phyloP scores from a whole-genome alignment of 2,329 filamentous ascomycete species.

The Diaporthe vaccinii region DNA sequence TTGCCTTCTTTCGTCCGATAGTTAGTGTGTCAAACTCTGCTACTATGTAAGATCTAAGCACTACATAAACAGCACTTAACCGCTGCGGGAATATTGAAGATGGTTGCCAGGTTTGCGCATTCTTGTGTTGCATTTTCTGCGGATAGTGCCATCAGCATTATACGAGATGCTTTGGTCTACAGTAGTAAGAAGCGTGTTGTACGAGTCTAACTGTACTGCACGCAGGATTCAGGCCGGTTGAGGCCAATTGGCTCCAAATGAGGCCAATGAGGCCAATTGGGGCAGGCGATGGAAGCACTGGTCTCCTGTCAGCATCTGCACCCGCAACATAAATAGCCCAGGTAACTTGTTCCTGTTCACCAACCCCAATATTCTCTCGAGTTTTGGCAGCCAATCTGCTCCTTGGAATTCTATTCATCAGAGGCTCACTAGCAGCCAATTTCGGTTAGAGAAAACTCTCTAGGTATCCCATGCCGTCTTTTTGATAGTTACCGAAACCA shows the following conservation, averaged over 20 bases:
- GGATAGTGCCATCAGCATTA: too few relatives aligned
- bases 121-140: too few relatives aligned
- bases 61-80: too few relatives aligned
- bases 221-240: neutral
- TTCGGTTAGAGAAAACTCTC: neutral
- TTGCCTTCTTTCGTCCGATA: too few relatives aligned
- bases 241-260: constrained; percentile 16
- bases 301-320: neutral
- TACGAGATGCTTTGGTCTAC: neutral
- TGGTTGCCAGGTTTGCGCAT: too few relatives aligned
- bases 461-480: neutral
- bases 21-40: too few relatives aligned
- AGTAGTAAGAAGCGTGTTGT: neutral
- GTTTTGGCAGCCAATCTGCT: neutral
- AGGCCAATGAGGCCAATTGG: neutral
- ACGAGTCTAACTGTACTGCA: neutral
- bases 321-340: neutral
- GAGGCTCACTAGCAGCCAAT: neutral
- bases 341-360: neutral
- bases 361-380: neutral
- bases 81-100: too few relatives aligned
- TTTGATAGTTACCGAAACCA: neutral
- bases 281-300: too few relatives aligned
- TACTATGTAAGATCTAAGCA: too few relatives aligned
- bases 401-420: too few relatives aligned